Evolutionary conservation across 352 stramenopile genomes (phyloP), one percentile per base, ranked within the genome.

Genomic region (Peronospora belbahrii): DNA sequence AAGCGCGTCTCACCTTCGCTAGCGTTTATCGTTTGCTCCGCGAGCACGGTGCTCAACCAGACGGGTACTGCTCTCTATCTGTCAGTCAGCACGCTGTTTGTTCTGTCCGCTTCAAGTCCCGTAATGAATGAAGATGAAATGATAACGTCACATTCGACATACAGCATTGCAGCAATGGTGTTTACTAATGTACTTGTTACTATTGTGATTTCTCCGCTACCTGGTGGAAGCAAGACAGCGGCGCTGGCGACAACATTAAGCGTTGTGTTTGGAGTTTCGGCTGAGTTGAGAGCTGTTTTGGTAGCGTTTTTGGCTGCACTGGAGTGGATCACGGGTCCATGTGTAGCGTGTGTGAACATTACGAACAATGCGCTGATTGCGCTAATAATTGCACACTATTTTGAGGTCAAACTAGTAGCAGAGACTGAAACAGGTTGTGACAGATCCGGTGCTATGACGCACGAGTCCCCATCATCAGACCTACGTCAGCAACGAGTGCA

Each of bases 41-140:
- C 59, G 7, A 65, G 75, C 14, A 45, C 57, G 0, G 60, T 69
- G 13, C 48, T 87, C 17, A 85, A 83, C 61, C 79, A 85, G 60
- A 75, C 62, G n/a, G 75, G 75, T 28, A 77, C 59, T 6, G 75
- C 70, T 4, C 15, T 81, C 24, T 84, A 83, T 24, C 34, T 85
- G 11, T 74, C 75, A 0, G 52, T 74, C 4, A 62, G 52, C 24
- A 68, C 57, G 0, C 39, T 80, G 5, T 87, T 78, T 48, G 52
- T 82, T 15, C 32, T 85, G 10, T 53, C 48, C n/a, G 44, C 56
- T 42, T 61, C 58, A 7, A 15, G 39, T 11, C 47, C 50, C 31
- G 42, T 33, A 17, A 47, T 50, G 52, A 46, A 19, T 24, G 43
- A 28, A 27, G 43, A 41, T 4, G 52, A 48, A 40, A 15, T 32